Base-by-base conservation (phyloP, 257 asterid genomes). In the Haberlea rhodopensis region DNA sequence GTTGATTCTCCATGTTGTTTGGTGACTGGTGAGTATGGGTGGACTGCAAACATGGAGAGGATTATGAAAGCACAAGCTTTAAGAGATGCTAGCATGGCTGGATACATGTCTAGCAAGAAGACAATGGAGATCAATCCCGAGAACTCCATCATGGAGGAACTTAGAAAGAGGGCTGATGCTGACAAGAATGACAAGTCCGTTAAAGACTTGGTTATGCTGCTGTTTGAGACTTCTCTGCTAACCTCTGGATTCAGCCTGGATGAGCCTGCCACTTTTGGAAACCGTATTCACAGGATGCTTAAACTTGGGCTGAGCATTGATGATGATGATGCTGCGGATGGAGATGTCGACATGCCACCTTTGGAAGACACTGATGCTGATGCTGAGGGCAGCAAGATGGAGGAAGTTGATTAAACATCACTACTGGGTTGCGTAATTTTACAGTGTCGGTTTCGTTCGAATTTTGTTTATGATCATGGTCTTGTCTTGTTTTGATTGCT, bases 341-440 rank as follows among this genome's bases (percentile, higher is more conserved):
- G 51, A 2, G 88, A 83, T 63, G 82, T 48, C 18, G 88, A 79
- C 51, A 80, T 83, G 86, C 89, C 89, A 0, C 57, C 82, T 0
- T 68, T 83, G 34, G 89, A 78, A 40, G 89, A 83, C 2, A 69
- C 76, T 0, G 82, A 75, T 65, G 83, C 72, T 43, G 85, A 84
- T 62, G 87, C 80, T 16, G 90, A 81, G 60, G 86, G 84, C 43
- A 78, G 85, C 87, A 84, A 84, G 87, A 84, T 84, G 90, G 90
- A 79, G 71, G 87, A 84, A 59, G 90, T 84, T 4, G 90, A 84
- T 34, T 84, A 79, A 81, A 40, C 40, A 2, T 22, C 1, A 28
- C 5, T 13, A 24, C 24, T 4, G 62, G 22, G 13, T 48, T 16
- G 8, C 73, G 8, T 60, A n/a, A 1, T 56, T 16, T 32, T 26